A percentile compares a stretch with the other conserved stretches of the same genome.
These are phyloP conservation scores for Paulownia fortunei DNA, from an alignment of 257 asterid species.

Conservation along the genomic window DNA sequence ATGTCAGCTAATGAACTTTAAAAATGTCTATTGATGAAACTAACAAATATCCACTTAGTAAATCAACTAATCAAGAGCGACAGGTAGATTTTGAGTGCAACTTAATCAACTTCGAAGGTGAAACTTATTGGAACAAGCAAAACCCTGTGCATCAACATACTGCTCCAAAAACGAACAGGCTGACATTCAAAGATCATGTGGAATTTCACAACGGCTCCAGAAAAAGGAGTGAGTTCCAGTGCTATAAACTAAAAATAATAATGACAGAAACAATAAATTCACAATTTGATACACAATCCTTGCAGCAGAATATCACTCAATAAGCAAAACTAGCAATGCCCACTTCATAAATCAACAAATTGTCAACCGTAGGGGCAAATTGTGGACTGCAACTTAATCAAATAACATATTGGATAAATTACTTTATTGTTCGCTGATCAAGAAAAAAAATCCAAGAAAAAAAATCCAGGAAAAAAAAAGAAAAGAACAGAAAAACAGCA, in stretches of 20 bases:
- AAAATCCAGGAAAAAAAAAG: neutral
- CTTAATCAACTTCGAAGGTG: neutral
- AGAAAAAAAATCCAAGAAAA: too few species aligned
- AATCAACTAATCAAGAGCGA: neutral
- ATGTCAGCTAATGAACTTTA: neutral
- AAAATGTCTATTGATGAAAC: neutral
- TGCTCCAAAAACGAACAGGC: neutral
- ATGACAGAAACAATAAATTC: neutral
- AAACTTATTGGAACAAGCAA: constrained; percentile 3
- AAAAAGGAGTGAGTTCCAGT: neutral
- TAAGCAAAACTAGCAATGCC: constrained; percentile 19
- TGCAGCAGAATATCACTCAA: constrained; percentile 3
- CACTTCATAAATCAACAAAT: constrained; percentile 25
- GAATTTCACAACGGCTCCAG: neutral
- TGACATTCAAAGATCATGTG: neutral
- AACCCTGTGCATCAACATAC: neutral
- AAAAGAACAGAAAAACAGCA: neutral
- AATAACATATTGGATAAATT: neutral
- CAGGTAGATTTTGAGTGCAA: neutral
- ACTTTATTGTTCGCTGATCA: neutral
- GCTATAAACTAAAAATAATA: neutral
- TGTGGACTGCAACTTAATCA: constrained; percentile 9
- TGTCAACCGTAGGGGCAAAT: neutral
- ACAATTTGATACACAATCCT: constrained; percentile 1
- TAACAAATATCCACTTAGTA: constrained; percentile 9